These are phyloP conservation scores for Penicillium sclerotiorum DNA, from an alignment of 2,329 filamentous ascomycete species.

Conservation along the genomic window DNA sequence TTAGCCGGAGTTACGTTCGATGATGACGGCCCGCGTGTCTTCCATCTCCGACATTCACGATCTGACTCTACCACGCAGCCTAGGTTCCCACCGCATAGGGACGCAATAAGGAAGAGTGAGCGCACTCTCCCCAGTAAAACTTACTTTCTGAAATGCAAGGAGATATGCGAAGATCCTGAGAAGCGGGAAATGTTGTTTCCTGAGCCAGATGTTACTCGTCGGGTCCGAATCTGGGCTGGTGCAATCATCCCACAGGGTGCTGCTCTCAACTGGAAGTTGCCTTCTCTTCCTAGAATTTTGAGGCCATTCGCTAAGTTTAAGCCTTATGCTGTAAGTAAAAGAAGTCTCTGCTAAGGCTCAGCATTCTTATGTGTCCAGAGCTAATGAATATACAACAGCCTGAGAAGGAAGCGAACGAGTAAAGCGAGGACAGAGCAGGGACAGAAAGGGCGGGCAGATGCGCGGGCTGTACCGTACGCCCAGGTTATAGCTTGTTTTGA, in stretches of 20 bases:
- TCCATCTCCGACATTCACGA: no score
- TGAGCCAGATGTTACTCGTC: neutral
- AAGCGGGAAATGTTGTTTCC: constrained; percentile 3
- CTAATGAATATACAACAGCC: no score
- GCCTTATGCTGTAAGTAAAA: neutral
- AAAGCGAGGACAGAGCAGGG: no score
- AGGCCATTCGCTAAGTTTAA: neutral
- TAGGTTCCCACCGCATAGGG: neutral
- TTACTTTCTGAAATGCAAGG: constrained; percentile 4
- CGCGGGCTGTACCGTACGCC: no score
- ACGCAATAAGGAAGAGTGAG: neutral
- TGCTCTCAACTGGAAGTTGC: neutral
- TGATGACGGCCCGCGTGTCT: no score
- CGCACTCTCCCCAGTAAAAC: neutral
- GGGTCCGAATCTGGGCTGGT: constrained; percentile 11
- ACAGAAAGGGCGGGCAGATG: no score
- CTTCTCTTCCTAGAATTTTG: neutral
- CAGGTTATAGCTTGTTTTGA: no score
- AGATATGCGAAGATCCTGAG: constrained; percentile 3
- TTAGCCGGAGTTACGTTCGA: no score
- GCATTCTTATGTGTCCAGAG: no score
- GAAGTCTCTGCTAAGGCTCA: neutral
- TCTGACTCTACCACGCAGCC: no score
- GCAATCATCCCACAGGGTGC: neutral
- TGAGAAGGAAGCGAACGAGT: no score